A percentile compares a stretch with the other conserved stretches of the same genome.
Evolutionary conservation across 495 filamentous ascomycete species (phyloP).

Genomic region (Xylaria telfairii): DNA sequence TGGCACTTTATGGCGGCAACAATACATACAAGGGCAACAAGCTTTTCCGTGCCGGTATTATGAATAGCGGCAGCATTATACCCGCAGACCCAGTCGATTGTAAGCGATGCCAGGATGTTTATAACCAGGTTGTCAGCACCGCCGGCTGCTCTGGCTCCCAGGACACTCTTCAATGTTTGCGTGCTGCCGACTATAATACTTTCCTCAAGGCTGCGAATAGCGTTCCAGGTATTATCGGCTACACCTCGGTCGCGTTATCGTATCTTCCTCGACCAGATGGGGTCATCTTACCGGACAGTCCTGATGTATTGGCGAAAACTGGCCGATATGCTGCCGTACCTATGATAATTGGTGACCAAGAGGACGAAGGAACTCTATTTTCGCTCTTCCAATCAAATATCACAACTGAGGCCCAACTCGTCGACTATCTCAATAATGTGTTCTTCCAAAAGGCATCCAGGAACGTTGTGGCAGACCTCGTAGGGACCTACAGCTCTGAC

Average conservation of each 20-base stretch:
- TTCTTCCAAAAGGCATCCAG: conserved; percentile 61
- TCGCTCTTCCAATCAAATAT: conserved; percentile 68
- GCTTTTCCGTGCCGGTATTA: conserved; percentile 73
- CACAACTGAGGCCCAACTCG: conserved; percentile 60
- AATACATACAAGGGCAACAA: conserved; percentile 71
- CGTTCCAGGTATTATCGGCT: conserved; percentile 67
- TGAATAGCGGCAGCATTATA: conserved; percentile 71
- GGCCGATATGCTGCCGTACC: conserved; percentile 64
- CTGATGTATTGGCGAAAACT: conserved; percentile 55
- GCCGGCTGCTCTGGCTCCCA: conserved; percentile 63
- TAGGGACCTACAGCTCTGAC: conserved; percentile 61
- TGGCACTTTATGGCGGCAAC: conserved; percentile 71
- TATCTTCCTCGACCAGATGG: conserved; percentile 73
- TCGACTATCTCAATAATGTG: conserved; percentile 61
- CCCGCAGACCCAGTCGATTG: conserved; percentile 70
- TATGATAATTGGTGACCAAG: conserved; percentile 65
- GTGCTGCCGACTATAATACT: conserved; percentile 60
- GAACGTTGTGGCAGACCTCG: conserved; percentile 55
- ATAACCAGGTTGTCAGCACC: conserved; percentile 63
- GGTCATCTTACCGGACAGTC: conserved; percentile 57
- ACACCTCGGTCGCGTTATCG: conserved; percentile 66
- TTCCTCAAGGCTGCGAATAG: conserved; percentile 71
- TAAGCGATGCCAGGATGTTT: conserved; percentile 66
- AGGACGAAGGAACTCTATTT: conserved; percentile 68
- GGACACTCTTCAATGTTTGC: conserved; percentile 69